Conservation (phyloP, 1,139 yeast genomes). For the Diutina mesorugosa region DNA sequence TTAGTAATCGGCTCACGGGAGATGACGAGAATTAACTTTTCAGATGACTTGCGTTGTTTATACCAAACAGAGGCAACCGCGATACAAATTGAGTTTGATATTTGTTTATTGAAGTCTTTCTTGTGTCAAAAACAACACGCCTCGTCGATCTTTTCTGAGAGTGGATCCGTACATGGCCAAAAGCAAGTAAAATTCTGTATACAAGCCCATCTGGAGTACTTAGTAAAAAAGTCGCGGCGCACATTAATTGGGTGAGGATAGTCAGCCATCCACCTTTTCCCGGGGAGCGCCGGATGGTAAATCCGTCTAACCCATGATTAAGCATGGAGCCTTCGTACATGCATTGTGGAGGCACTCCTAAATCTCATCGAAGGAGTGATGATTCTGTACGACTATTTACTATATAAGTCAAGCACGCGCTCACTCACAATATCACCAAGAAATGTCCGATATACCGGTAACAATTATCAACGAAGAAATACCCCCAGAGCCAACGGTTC, state of each 20-base stretch:
- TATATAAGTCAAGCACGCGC: neutral
- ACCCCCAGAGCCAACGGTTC: constrained; percentile 42
- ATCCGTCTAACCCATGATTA: neutral
- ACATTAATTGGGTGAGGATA: neutral
- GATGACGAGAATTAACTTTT: too few relatives aligned
- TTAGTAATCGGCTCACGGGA: neutral
- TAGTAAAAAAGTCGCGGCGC: neutral
- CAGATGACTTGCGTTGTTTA: neutral
- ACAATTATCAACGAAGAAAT: constrained; percentile 13
- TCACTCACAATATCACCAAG: neutral
- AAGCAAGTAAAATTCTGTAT: neutral
- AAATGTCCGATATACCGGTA: neutral
- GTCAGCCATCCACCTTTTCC: neutral
- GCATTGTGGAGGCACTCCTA: neutral
- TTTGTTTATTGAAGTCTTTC: neutral
- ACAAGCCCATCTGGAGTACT: neutral
- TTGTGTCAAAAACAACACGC: neutral
- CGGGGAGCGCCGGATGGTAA: neutral
- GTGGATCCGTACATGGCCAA: neutral
- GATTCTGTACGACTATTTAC: neutral
- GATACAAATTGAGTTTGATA: neutral
- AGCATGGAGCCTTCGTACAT: neutral
- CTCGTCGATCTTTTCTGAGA: neutral
- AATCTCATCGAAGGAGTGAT: neutral
- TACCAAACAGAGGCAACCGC: neutral